phyloP scores from a whole-genome alignment of 1,139 yeast species.

The Suhomyces maxii region DNA sequence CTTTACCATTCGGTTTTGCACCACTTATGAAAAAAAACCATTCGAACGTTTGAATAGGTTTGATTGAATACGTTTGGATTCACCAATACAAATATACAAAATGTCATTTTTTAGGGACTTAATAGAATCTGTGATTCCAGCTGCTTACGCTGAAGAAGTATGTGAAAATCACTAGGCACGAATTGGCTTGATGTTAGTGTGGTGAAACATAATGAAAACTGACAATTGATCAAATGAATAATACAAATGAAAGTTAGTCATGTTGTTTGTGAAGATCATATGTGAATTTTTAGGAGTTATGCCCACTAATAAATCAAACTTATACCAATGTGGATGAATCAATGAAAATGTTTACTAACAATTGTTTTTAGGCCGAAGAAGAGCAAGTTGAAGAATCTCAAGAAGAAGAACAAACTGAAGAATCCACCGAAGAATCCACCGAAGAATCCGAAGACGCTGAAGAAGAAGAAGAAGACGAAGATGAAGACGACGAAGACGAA shows the following conservation, averaged over 20 bases:
- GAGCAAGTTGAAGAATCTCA: slow-evolving; percentile 15
- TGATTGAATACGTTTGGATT: slow-evolving; percentile 3
- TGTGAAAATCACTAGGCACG: slow-evolving; percentile 18
- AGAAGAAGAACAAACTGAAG: slow-evolving; percentile 24
- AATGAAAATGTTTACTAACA: background rate
- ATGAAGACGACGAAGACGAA: slow-evolving; percentile 53
- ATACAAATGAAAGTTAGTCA: background rate
- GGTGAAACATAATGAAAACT: slow-evolving; percentile 2
- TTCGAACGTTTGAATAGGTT: slow-evolving; percentile 7
- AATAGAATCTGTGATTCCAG: slow-evolving; percentile 79
- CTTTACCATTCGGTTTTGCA: slow-evolving; percentile 10
- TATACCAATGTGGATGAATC: background rate
- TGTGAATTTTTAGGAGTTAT: too few species aligned
- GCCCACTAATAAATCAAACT: background rate
- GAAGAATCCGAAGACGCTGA: slow-evolving; percentile 41
- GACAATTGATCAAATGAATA: slow-evolving; percentile 1
- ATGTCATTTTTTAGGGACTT: slow-evolving; percentile 72
- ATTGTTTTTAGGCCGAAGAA: slow-evolving; percentile 21
- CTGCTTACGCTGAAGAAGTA: slow-evolving; percentile 86
- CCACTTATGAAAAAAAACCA: slow-evolving; percentile 13
- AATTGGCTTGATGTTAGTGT: background rate
- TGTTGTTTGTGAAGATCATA: too few species aligned
- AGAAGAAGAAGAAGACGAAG: slow-evolving; percentile 49
- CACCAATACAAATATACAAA: slow-evolving; percentile 6
- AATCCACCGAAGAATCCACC: slow-evolving; percentile 34